These are phyloP conservation scores for Lolium multiflorum DNA, from an alignment of 176 grass and related monocot genomes.

Conservation along the genomic window DNA sequence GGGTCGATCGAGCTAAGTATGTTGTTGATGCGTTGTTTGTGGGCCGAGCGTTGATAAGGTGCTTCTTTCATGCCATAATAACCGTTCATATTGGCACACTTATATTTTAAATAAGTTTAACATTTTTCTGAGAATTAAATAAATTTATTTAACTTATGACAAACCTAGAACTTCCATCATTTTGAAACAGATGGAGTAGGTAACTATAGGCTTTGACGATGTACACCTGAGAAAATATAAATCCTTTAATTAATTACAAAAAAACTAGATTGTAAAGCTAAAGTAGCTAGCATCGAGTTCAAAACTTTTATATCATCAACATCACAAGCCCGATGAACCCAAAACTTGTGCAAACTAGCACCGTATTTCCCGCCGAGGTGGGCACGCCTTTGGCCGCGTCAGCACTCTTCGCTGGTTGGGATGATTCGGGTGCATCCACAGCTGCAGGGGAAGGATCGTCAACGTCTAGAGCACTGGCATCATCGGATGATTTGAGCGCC, in stretches of 20 bases:
- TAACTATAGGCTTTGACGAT: no score
- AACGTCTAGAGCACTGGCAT: background rate
- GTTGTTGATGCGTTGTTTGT: no score
- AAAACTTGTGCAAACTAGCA: conserved; percentile 3
- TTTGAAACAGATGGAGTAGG: no score
- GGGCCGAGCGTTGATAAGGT: no score
- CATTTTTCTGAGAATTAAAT: no score
- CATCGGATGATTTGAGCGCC: background rate
- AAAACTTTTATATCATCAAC: background rate
- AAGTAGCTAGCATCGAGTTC: background rate
- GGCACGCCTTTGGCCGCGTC: background rate
- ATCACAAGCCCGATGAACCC: conserved; percentile 47
- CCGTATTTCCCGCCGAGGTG: conserved; percentile 22
- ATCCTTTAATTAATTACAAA: background rate
- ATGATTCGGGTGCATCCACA: background rate
- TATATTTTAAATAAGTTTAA: no score
- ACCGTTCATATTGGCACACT: no score
- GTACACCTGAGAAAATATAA: background rate
- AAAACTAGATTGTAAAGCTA: conserved; percentile 12
- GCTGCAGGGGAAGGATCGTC: background rate
- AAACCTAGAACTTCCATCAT: no score
- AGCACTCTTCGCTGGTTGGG: background rate
- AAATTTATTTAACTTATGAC: no score
- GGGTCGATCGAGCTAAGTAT: no score
- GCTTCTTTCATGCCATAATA: no score